Conservation (phyloP, 805 yeast species). For the Priceomyces medius region DNA sequence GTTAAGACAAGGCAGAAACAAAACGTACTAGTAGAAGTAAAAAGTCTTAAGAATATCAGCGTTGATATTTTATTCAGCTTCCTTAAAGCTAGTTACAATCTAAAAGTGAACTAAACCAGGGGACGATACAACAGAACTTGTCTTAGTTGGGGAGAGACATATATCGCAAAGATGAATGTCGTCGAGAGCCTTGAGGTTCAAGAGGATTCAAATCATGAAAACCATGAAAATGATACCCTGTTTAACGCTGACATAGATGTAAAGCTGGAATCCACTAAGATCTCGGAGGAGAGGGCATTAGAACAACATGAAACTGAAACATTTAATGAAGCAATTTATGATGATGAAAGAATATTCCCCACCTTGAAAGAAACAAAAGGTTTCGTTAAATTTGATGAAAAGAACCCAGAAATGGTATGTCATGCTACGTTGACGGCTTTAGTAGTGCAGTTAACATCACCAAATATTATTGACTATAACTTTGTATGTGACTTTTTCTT, state of each 20-base stretch:
- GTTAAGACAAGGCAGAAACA: background rate
- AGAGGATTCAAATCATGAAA: background rate
- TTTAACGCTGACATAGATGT: background rate
- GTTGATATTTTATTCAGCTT: background rate
- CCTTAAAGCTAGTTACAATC: background rate
- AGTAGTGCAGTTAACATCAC: conserved; percentile 65
- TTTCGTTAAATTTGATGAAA: conserved; percentile 35
- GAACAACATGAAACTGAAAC: conserved; percentile 4
- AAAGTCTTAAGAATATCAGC: background rate
- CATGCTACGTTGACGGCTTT: conserved; percentile 46
- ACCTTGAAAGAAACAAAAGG: conserved; percentile 19
- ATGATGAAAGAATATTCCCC: conserved; percentile 36
- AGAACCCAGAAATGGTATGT: conserved; percentile 31
- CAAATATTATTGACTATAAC: conserved; percentile 72
- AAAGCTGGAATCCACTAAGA: background rate
- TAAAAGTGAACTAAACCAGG: background rate
- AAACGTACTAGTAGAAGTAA: background rate
- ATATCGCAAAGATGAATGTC: conserved; percentile 1
- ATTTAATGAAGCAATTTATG: conserved; percentile 39
- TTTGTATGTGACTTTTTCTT: conserved; percentile 83
- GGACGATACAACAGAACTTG: background rate
- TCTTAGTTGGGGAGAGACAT: background rate
- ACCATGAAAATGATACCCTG: background rate
- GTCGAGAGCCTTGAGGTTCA: conserved; percentile 2
- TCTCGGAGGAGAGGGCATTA: background rate